These are phyloP conservation scores for Vaccinium darrowii DNA, from an alignment of 148 eudicot species.

Conservation along the genomic window DNA sequence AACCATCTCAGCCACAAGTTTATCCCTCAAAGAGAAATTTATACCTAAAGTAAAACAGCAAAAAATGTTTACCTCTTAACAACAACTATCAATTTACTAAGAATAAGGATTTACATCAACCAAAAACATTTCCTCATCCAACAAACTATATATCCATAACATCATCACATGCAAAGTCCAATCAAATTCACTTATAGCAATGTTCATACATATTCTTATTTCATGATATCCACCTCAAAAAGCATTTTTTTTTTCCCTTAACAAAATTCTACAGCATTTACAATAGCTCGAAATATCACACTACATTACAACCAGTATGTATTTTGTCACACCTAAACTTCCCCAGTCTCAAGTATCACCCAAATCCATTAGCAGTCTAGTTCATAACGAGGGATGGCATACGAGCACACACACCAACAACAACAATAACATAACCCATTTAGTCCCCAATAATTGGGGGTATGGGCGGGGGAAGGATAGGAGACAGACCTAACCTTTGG, in stretches of 20 bases:
- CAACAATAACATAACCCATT: too few relatives aligned
- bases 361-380: neutral
- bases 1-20: conserved; percentile 28
- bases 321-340: neutral
- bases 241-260: neutral
- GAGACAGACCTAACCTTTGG: too few relatives aligned
- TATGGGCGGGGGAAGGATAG: too few relatives aligned
- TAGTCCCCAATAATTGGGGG: too few relatives aligned
- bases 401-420: too few relatives aligned
- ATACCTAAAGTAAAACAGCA: conserved; percentile 1
- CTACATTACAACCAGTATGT: neutral
- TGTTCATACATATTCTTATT: neutral
- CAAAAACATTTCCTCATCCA: neutral
- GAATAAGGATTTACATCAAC: neutral
- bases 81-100: neutral
- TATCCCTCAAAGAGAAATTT: conserved; percentile 5
- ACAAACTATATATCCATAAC: neutral
- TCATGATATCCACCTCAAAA: neutral
- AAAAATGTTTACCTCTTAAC: neutral
- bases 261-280: neutral
- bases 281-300: neutral
- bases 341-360: neutral
- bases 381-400: neutral
- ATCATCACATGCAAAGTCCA: neutral
- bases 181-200: neutral